Evolutionary conservation across 805 yeast genomes (phyloP).

Genomic region (Barnettozyma pratensis): DNA sequence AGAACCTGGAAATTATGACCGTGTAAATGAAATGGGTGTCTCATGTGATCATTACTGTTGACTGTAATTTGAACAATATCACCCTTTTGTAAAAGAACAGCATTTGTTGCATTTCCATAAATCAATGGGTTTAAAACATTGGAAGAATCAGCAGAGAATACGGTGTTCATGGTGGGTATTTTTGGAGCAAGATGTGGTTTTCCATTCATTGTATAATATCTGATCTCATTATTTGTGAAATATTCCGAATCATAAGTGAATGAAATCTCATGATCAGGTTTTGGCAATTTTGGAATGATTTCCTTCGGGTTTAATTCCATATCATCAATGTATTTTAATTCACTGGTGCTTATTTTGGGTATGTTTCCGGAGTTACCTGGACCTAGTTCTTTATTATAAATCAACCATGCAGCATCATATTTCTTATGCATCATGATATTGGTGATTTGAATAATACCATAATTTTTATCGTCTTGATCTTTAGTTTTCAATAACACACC

Average conservation of each 20-base stretch:
- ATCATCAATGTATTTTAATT: conserved; percentile 27
- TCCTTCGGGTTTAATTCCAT: conserved; percentile 32
- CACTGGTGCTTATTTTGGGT: conserved; percentile 17
- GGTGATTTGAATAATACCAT: conserved; percentile 45
- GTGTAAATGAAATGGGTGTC: conserved; percentile 75
- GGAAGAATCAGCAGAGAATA: conserved; percentile 47
- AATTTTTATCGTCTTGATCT: conserved; percentile 38
- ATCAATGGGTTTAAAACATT: conserved; percentile 49
- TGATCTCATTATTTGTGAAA: conserved; percentile 55
- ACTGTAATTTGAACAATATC: conserved; percentile 71
- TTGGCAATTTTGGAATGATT: conserved; percentile 35
- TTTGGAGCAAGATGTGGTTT: conserved; percentile 60
- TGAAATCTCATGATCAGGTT: conserved; percentile 52
- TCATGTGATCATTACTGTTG: conserved; percentile 73
- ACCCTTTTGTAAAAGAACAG: conserved; percentile 51
- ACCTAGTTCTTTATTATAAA: conserved; percentile 36
- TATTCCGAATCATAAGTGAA: conserved; percentile 53
- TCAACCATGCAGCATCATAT: conserved; percentile 49
- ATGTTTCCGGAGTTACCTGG: conserved; percentile 40
- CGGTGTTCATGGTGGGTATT: conserved; percentile 65
- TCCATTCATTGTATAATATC: conserved; percentile 67
- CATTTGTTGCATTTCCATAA: conserved; percentile 67
- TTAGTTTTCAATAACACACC: conserved; percentile 53
- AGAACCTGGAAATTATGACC: conserved; percentile 64
- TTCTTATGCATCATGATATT: conserved; percentile 66